Evolutionary conservation across 495 filamentous ascomycete species (phyloP).

Genomic region (Viridothelium virens): DNA sequence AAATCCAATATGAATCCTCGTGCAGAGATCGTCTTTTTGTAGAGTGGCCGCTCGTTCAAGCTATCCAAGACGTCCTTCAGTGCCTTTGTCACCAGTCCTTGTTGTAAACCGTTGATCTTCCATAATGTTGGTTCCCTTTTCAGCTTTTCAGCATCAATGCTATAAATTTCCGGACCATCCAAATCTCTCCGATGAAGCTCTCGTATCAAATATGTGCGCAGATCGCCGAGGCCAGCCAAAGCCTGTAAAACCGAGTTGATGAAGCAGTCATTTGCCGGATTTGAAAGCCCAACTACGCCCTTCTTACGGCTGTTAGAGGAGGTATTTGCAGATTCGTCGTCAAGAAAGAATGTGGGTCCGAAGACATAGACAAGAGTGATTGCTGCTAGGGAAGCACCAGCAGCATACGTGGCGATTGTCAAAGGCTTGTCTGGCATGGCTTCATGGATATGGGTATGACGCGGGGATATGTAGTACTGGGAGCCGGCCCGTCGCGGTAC

Average conservation of each 20-base stretch:
- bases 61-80: conserved; percentile 86
- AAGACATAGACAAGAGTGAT: conserved; percentile 95
- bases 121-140: conserved; percentile 39
- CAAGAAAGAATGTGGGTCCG: conserved; percentile 87
- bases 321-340: conserved; percentile 57
- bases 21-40: conserved; percentile 88
- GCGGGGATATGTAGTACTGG: neutral
- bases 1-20: conserved; percentile 67
- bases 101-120: conserved; percentile 67
- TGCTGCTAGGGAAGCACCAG: conserved; percentile 91
- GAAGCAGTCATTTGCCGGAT: conserved; percentile 97
- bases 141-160: conserved; percentile 44
- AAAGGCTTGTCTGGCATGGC: conserved; percentile 79
- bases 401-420: conserved; percentile 85
- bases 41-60: conserved; percentile 91
- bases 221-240: conserved; percentile 84
- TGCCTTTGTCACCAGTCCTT: conserved; percentile 73
- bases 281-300: conserved; percentile 79
- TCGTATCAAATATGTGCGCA: conserved; percentile 82
- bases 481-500: neutral
- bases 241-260: conserved; percentile 97
- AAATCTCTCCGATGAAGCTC: conserved; percentile 75
- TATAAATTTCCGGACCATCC: conserved; percentile 66
- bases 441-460: neutral
- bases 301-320: conserved; percentile 64